phyloP scores from a whole-genome alignment of 2,329 filamentous ascomycete species.

The Fusarium papillatum region DNA sequence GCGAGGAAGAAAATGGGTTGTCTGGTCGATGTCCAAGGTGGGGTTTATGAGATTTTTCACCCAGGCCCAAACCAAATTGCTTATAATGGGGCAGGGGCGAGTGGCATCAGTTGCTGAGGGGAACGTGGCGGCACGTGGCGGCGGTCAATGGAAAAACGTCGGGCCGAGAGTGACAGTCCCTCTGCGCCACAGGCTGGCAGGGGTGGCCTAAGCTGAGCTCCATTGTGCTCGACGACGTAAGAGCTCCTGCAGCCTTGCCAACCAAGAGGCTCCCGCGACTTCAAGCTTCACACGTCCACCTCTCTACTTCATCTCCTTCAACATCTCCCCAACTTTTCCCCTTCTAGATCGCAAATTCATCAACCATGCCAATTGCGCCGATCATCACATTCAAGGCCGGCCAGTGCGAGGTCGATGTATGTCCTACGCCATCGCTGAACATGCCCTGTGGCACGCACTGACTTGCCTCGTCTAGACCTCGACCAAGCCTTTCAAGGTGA shows the following conservation, averaged over 20 bases:
- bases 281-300: conserved; percentile 11
- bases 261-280: conserved; percentile 21
- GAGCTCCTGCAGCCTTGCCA: conserved; percentile 54
- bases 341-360: conserved; percentile 5
- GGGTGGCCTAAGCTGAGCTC: conserved; percentile 28
- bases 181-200: conserved; percentile 10
- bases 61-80: conserved; percentile 37
- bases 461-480: conserved; percentile 53
- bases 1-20: conserved; percentile 51
- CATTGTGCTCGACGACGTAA: conserved; percentile 54
- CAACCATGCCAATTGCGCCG: conserved; percentile 82
- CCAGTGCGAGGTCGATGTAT: conserved; percentile 86
- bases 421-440: conserved; percentile 45
- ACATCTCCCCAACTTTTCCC: conserved; percentile 12
- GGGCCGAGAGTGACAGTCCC: conserved; percentile 12
- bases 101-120: conserved; percentile 36
- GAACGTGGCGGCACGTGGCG: conserved; percentile 39
- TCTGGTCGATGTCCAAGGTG: conserved; percentile 55
- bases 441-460: conserved; percentile 24
- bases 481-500: conserved; percentile 77
- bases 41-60: conserved; percentile 58
- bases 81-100: conserved; percentile 39
- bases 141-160: conserved; percentile 31
- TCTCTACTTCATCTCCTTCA: conserved; percentile 15
- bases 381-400: conserved; percentile 98